Evolutionary conservation across 805 yeast genomes (phyloP).

Genomic region (Candida adriatica): DNA sequence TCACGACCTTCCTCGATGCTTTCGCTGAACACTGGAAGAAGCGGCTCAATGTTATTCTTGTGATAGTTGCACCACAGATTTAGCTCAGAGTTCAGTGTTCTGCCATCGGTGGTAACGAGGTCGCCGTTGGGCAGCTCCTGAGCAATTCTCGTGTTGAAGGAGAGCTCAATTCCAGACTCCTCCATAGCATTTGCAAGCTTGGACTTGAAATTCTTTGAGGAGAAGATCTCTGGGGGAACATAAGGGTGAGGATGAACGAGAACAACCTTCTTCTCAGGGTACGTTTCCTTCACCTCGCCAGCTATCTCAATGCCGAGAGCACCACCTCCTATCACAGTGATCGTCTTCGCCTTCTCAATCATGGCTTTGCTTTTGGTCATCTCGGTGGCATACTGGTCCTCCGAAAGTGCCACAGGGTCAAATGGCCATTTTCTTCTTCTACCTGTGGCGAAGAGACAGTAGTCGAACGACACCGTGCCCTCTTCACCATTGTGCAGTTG

Average conservation of each 20-base stretch:
- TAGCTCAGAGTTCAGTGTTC: conserved; percentile 25
- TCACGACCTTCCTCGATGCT: conserved; percentile 17
- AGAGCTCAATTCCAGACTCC: conserved; percentile 21
- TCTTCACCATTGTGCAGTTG: conserved; percentile 19
- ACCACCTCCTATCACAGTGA: conserved; percentile 47
- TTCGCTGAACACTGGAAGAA: conserved; percentile 19
- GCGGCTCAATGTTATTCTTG: conserved; percentile 27
- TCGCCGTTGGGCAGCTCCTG: conserved; percentile 21
- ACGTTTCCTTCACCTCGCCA: conserved; percentile 36
- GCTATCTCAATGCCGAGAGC: conserved; percentile 46
- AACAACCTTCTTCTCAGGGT: conserved; percentile 30
- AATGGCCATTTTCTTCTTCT: conserved; percentile 48
- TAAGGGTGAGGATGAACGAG: conserved; percentile 35
- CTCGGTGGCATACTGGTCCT: conserved; percentile 32
- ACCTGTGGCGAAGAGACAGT: conserved; percentile 41
- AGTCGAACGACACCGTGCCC: conserved; percentile 33
- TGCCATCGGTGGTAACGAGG: conserved; percentile 22
- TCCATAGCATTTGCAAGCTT: conserved; percentile 9
- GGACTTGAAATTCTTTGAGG: conserved; percentile 18
- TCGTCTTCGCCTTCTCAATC: conserved; percentile 29
- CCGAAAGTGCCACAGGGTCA: conserved; percentile 39
- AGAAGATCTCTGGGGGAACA: conserved; percentile 33
- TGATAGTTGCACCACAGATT: conserved; percentile 33
- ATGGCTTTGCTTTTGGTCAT: conserved; percentile 30
- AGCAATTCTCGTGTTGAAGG: conserved; percentile 27